Evolutionary conservation across 2,329 filamentous ascomycete species (phyloP).

Genomic region (Dothideomycetes sp.): DNA sequence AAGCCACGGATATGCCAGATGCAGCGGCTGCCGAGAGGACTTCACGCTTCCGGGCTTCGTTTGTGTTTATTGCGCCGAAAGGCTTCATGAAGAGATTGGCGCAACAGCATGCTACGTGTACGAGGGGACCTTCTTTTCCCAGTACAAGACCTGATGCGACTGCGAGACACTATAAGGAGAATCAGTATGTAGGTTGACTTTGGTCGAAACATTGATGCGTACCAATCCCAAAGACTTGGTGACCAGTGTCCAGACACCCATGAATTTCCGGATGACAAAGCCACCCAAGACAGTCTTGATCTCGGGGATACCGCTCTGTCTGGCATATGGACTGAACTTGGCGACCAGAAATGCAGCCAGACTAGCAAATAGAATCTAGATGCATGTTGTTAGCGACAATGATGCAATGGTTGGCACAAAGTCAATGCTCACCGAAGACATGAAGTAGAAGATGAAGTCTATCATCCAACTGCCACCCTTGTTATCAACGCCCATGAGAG

Average conservation of each 20-base stretch:
- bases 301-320: constrained; percentile 92
- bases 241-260: constrained; percentile 77
- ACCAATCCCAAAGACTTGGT: constrained; percentile 86
- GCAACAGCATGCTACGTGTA: constrained; percentile 94
- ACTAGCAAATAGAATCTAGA: constrained; percentile 65
- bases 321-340: constrained; percentile 76
- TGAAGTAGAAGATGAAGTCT: constrained; percentile 76
- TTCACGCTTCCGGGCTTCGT: constrained; percentile 91
- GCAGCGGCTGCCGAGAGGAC: constrained; percentile 86
- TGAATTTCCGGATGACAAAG: constrained; percentile 79
- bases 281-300: constrained; percentile 94
- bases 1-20: constrained; percentile 85
- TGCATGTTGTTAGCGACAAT: not conserved
- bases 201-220: constrained; percentile 24
- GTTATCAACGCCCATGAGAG: constrained; percentile 56
- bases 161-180: constrained; percentile 58
- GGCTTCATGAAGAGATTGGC: constrained; percentile 89
- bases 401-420: not conserved
- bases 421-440: constrained; percentile 62
- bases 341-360: constrained; percentile 70
- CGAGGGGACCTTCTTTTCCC: constrained; percentile 88
- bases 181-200: constrained; percentile 10
- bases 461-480: constrained; percentile 65
- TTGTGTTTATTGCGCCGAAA: constrained; percentile 68
- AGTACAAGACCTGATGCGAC: constrained; percentile 94